These are phyloP conservation scores for Starmera pachycereana DNA, from an alignment of 805 yeast species.

Conservation along the genomic window DNA sequence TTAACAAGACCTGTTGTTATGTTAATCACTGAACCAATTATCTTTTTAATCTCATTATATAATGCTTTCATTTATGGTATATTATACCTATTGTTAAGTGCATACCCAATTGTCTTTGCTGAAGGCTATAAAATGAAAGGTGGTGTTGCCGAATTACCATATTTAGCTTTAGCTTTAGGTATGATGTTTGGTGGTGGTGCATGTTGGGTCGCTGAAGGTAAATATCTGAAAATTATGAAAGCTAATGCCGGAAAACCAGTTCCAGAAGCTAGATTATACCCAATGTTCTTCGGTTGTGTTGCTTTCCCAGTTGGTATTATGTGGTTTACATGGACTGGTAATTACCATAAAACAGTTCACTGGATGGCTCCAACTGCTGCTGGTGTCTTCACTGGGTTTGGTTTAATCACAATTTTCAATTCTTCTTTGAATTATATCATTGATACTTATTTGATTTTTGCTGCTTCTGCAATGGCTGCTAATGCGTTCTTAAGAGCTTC, in stretches of 20 bases:
- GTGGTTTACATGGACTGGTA: conserved; percentile 87
- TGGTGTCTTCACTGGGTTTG: conserved; percentile 56
- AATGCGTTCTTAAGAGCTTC: conserved; percentile 61
- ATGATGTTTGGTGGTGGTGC: conserved; percentile 44
- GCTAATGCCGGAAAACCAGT: conserved; percentile 49
- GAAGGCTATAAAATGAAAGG: conserved; percentile 49
- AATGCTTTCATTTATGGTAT: conserved; percentile 77
- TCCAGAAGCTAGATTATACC: conserved; percentile 74
- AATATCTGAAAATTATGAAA: conserved; percentile 35
- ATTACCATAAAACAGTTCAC: conserved; percentile 56
- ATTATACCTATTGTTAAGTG: conserved; percentile 61
- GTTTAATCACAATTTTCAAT: conserved; percentile 56
- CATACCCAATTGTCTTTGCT: conserved; percentile 63
- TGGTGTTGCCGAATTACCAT: conserved; percentile 72
- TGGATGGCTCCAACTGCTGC: conserved; percentile 76
- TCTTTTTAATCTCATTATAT: conserved; percentile 58
- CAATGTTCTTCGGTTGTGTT: conserved; percentile 65
- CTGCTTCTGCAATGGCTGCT: conserved; percentile 74
- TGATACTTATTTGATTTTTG: conserved; percentile 58
- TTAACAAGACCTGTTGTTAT: conserved; percentile 58
- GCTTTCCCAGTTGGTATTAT: conserved; percentile 69
- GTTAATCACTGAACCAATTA: conserved; percentile 62
- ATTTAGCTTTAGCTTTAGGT: conserved; percentile 67
- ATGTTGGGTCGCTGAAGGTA: conserved; percentile 43
- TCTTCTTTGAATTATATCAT: conserved; percentile 63